Conservation (phyloP, 2,329 filamentous ascomycete genomes). For the Aspergillus novoparasiticus region DNA sequence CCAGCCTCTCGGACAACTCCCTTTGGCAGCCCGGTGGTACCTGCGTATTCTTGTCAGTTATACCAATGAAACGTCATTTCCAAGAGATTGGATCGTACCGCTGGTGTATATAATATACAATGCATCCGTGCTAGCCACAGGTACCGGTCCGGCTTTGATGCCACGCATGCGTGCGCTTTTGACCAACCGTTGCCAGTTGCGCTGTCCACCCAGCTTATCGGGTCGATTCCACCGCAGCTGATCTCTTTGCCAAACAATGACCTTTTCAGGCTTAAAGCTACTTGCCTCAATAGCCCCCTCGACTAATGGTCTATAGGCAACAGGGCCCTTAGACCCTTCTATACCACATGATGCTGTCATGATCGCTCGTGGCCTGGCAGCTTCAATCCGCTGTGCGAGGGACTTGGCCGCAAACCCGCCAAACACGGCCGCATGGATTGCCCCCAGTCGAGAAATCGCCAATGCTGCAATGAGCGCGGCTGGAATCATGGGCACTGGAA, state of each 20-base stretch:
- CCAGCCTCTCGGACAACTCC: constrained; percentile 81
- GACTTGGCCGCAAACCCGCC: constrained; percentile 84
- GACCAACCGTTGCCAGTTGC: constrained; percentile 77
- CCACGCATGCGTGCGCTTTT: constrained; percentile 69
- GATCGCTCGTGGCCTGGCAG: constrained; percentile 72
- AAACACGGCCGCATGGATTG: constrained; percentile 89
- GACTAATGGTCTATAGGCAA: constrained; percentile 76
- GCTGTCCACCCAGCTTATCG: constrained; percentile 67
- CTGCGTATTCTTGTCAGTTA: constrained; percentile 30
- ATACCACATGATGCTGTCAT: constrained; percentile 92
- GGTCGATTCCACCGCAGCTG: constrained; percentile 73
- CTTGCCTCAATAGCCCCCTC: constrained; percentile 71
- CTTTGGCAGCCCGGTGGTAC: constrained; percentile 81
- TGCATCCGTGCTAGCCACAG: constrained; percentile 74
- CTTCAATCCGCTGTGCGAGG: constrained; percentile 85
- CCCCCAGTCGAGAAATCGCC: constrained; percentile 77
- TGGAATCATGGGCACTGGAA: constrained; percentile 91
- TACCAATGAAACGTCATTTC: constrained; percentile 12
- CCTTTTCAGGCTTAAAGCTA: constrained; percentile 69
- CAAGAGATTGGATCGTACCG: constrained; percentile 36
- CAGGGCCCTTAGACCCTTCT: constrained; percentile 78
- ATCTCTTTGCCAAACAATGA: constrained; percentile 82
- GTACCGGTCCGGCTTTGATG: constrained; percentile 72
- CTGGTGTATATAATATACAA: constrained; percentile 93
- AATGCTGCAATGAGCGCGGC: constrained; percentile 84